A percentile compares a stretch with the other conserved stretches of the same genome.
Evolutionary conservation across 306 rosid genomes (phyloP).

Genomic region (Corylus avellana): DNA sequence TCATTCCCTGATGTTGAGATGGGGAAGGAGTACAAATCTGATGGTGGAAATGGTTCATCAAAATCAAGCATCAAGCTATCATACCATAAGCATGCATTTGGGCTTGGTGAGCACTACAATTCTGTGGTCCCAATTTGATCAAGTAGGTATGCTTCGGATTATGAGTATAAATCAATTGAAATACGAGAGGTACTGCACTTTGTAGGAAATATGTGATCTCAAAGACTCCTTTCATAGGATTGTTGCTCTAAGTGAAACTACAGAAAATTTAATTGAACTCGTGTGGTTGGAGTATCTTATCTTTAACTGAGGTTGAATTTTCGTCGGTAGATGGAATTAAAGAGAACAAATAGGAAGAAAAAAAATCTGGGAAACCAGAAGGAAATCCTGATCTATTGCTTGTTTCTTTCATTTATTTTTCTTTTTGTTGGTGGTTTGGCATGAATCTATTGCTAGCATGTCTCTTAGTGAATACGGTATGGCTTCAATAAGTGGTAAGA

Average conservation of each 20-base stretch:
- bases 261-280: background rate
- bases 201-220: background rate
- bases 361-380: background rate
- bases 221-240: background rate
- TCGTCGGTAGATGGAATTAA: background rate
- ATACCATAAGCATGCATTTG: slow-evolving; percentile 91
- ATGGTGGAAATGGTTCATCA: slow-evolving; percentile 27
- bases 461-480: background rate
- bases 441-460: background rate
- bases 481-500: background rate
- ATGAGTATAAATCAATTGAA: background rate
- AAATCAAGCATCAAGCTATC: slow-evolving; percentile 70
- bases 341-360: background rate
- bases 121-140: slow-evolving; percentile 64
- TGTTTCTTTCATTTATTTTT: too few relatives aligned
- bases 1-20: slow-evolving; percentile 98
- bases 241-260: background rate
- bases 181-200: background rate
- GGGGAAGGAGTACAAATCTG: slow-evolving; percentile 85
- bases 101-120: slow-evolving; percentile 94
- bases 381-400: background rate
- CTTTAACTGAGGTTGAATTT: background rate
- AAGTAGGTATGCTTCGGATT: slow-evolving; percentile 23
- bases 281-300: background rate
- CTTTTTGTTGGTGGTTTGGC: background rate